Percentiles rank a stretch among this genome's conserved stretches.
These are phyloP conservation scores for Jamesozyma hellenica DNA, from an alignment of 805 yeast species.

Conservation along the genomic window DNA sequence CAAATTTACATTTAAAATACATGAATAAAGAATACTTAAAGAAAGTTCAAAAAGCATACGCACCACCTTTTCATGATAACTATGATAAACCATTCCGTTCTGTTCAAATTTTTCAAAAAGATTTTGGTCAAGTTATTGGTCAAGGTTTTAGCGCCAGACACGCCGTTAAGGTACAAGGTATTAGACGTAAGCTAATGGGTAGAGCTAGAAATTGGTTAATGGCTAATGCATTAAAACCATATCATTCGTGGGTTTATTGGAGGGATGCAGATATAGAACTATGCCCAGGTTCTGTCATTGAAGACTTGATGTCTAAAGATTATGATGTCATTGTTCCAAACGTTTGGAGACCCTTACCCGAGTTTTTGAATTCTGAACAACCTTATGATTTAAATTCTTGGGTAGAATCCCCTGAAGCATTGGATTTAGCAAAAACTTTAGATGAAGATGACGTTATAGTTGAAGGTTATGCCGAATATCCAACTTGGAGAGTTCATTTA, in stretches of 20 bases:
- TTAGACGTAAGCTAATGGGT: conserved; percentile 76
- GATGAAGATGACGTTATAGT: conserved; percentile 80
- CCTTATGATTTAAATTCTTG: conserved; percentile 95
- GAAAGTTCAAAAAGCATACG: conserved; percentile 47
- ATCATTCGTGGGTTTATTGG: conserved; percentile 89
- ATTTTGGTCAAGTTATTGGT: conserved; percentile 76
- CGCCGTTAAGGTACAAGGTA: conserved; percentile 78
- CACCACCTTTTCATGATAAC: conserved; percentile 54
- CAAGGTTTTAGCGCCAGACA: conserved; percentile 79
- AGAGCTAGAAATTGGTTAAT: conserved; percentile 80
- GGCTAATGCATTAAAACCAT: conserved; percentile 62
- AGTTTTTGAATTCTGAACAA: conserved; percentile 70
- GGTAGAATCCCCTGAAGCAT: conserved; percentile 78
- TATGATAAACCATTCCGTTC: conserved; percentile 65
- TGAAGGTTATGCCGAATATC: conserved; percentile 80
- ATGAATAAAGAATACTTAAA: conserved; percentile 59
- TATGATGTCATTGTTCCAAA: conserved; percentile 74
- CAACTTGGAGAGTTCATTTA: conserved; percentile 76
- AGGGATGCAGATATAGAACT: conserved; percentile 79
- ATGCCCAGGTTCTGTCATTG: conserved; percentile 68
- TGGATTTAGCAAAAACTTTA: conserved; percentile 51
- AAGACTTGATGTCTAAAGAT: conserved; percentile 58
- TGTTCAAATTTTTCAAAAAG: conserved; percentile 70
- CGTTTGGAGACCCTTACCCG: conserved; percentile 96
- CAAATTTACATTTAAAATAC: conserved; percentile 55